These are phyloP conservation scores for Serendipita vermifera DNA, from an alignment of 768 basidiomycete genomes.

Conservation along the genomic window DNA sequence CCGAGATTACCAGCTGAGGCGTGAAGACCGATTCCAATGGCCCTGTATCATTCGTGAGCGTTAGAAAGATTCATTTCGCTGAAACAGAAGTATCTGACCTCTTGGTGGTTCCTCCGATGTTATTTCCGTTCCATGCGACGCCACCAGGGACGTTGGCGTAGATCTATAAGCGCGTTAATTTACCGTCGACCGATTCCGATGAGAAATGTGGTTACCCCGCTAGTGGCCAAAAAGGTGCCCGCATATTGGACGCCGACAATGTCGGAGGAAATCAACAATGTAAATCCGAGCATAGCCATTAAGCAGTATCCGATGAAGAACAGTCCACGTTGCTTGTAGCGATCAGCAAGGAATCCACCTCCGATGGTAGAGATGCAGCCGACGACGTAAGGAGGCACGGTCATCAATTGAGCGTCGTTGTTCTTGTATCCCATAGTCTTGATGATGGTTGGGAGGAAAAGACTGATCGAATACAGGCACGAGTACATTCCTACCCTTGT, in stretches of 20 bases:
- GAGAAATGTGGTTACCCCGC: too few species aligned
- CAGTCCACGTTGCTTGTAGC: slow-evolving; percentile 43
- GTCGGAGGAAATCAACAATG: not conserved
- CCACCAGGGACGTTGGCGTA: slow-evolving; percentile 5
- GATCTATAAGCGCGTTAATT: too few species aligned
- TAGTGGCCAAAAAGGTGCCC: slow-evolving; percentile 9
- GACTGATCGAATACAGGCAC: slow-evolving; percentile 27
- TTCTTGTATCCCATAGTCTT: slow-evolving; percentile 46
- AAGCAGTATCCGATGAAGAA: slow-evolving; percentile 26
- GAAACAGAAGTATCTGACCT: not conserved
- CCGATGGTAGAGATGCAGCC: slow-evolving; percentile 54
- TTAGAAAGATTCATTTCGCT: not conserved
- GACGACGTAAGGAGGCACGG: slow-evolving; percentile 61
- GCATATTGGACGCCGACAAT: slow-evolving; percentile 10
- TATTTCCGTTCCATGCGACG: slow-evolving; percentile 7
- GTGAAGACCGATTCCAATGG: not conserved
- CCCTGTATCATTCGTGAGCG: not conserved
- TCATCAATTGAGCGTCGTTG: slow-evolving; percentile 60
- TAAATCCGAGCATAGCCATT: not conserved
- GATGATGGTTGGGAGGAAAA: slow-evolving; percentile 72
- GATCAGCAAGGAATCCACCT: slow-evolving; percentile 53
- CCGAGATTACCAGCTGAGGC: not conserved
- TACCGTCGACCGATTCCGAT: too few species aligned
- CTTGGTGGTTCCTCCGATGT: not conserved
- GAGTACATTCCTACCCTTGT: slow-evolving; percentile 1